A percentile compares a stretch with the other conserved stretches of the same genome.
These are phyloP conservation scores for Lentinula boryana DNA, from an alignment of 768 basidiomycete species.

Conservation along the genomic window DNA sequence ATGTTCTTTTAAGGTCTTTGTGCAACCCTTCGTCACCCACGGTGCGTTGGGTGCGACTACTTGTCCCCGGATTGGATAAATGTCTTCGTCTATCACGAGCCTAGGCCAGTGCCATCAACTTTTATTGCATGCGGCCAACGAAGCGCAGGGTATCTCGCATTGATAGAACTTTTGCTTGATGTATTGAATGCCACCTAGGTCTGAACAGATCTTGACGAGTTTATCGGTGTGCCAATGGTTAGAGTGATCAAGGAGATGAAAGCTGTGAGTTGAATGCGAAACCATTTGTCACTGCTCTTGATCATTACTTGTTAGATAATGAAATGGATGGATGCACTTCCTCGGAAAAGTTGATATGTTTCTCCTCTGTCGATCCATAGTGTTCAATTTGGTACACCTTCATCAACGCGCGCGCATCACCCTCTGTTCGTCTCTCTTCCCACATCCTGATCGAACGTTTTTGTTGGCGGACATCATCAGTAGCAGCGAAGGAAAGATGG, in stretches of 20 bases:
- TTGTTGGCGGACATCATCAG: conserved; percentile 2
- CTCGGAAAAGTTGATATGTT: conserved; percentile 5
- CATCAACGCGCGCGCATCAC: background rate
- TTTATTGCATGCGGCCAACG: background rate
- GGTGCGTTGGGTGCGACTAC: conserved; percentile 5
- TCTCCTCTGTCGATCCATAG: background rate
- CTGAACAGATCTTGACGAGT: background rate
- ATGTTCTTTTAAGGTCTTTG: conserved; percentile 1
- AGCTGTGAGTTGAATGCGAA: background rate
- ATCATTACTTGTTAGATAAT: background rate
- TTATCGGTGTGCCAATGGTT: conserved; percentile 5
- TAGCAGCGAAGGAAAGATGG: conserved; percentile 7
- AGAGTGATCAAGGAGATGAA: conserved; percentile 2
- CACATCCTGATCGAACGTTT: conserved; percentile 5
- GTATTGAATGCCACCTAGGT: background rate
- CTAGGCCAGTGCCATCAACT: conserved; percentile 7
- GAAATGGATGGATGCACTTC: background rate
- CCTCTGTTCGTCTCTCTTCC: background rate
- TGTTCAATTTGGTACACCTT: no score
- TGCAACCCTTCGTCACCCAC: conserved; percentile 2
- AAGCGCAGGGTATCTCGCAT: background rate
- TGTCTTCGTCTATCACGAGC: background rate
- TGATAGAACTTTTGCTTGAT: background rate
- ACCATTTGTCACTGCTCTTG: background rate
- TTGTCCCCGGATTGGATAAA: conserved; percentile 8